These are phyloP conservation scores for Maudiozyma serrabonitensis DNA, from an alignment of 805 yeast species.

Conservation along the genomic window DNA sequence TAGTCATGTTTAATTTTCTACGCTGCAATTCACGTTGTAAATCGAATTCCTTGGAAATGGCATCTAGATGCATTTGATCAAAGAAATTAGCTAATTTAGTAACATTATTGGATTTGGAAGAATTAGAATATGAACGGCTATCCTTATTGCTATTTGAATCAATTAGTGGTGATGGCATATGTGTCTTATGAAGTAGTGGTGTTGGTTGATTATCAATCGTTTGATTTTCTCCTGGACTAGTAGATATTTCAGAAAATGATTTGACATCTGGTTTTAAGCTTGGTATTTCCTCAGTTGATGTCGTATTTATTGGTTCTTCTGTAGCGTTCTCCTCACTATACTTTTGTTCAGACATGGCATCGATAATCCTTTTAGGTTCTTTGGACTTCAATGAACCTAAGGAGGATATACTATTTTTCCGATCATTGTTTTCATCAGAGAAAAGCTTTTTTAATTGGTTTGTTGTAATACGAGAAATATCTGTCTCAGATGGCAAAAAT, in stretches of 20 bases:
- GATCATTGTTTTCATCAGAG: not conserved
- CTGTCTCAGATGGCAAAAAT: constrained; percentile 85
- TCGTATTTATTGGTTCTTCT: too few species aligned
- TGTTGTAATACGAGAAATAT: constrained; percentile 82
- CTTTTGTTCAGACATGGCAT: not conserved
- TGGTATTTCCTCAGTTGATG: too few species aligned
- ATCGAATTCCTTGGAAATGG: constrained; percentile 76
- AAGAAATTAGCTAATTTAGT: constrained; percentile 56
- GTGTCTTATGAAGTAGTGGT: not conserved
- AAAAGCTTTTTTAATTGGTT: constrained; percentile 73
- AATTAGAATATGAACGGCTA: not conserved
- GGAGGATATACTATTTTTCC: not conserved
- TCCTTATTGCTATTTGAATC: not conserved
- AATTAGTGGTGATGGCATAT: not conserved
- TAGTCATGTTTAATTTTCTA: constrained; percentile 45
- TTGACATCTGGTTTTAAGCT: too few species aligned
- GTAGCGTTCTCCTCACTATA: too few species aligned
- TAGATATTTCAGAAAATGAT: too few species aligned
- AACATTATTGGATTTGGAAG: constrained; percentile 34
- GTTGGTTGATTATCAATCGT: not conserved
- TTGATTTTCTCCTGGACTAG: too few species aligned
- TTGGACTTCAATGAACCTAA: not conserved
- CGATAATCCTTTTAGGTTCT: not conserved
- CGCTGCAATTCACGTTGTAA: constrained; percentile 76
- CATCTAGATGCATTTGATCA: constrained; percentile 70